Evolutionary conservation across 768 basidiomycete genomes (phyloP), one percentile per base, ranked within the genome.

Genomic region (Russula earlei): DNA sequence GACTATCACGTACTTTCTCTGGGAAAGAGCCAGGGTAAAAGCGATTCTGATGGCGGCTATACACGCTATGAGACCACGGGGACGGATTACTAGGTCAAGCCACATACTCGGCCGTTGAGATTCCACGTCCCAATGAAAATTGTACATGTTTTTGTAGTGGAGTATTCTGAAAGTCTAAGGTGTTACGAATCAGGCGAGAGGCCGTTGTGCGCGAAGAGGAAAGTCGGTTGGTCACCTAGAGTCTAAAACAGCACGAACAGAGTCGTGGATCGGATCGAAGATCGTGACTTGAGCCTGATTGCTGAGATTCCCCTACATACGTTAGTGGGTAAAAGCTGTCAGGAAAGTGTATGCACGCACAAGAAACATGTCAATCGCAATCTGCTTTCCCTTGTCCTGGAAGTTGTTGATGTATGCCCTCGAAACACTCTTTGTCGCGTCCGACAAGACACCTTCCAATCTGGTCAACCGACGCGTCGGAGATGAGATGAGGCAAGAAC

Each of bases 321-420:
- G 15, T 36, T 17, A 36, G 33, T 24, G 9, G 41, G n/a, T 34
- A 27, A n/a, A n/a, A 36, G 14, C n/a, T 29, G 24, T 33, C 5
- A 15, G 4, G 10, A 24, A 36, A 24, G 31, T 38, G 27, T 24
- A 48, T 9, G 58, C 54, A 69, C 83, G 42, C 52, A 94, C 95
- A 64, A 99, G 75, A 64, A 98, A 88, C 80, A 92, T 87, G 67
- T 99, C 96, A 58, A 98, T 98, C 0, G 94, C 92, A 3, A 79
- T 69, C 65, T 99, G 96, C 67, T 99, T 99, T 36, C 79, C 83
- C 67, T 90, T 89, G 67, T 99, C 96, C 64, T 94, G 88, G 67
- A 99, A 96, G 67, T 97, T 97, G 65, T 94, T 96, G 65, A 97
- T 95, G 65, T 97, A 99, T 36, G 94, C 94, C 57, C 95, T 82